Evolutionary conservation across 805 yeast species (phyloP).

Genomic region (Blastobotrys robertii): DNA sequence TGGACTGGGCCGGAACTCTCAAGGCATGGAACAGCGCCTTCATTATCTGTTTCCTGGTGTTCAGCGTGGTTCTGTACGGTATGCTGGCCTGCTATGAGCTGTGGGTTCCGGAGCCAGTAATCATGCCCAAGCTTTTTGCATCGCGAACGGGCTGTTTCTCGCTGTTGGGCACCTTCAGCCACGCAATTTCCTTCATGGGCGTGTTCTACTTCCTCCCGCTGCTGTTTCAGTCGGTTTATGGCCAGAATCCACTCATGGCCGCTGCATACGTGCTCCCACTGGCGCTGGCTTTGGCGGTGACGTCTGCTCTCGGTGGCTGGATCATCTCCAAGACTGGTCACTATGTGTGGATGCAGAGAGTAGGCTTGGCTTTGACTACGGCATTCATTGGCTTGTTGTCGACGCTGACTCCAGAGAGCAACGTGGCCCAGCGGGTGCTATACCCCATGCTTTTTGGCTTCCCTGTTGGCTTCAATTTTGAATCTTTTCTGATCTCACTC

Average conservation of each 20-base stretch:
- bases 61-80: slow-evolving; percentile 34
- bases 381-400: slow-evolving; percentile 38
- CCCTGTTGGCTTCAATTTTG: slow-evolving; percentile 39
- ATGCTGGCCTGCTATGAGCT: slow-evolving; percentile 42
- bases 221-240: slow-evolving; percentile 39
- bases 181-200: slow-evolving; percentile 41
- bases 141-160: slow-evolving; percentile 20
- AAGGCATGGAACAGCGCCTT: slow-evolving; percentile 45
- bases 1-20: slow-evolving; percentile 45
- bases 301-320: slow-evolving; percentile 37
- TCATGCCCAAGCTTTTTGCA: slow-evolving; percentile 34
- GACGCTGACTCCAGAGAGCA: slow-evolving; percentile 33
- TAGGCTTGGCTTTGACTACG: slow-evolving; percentile 31
- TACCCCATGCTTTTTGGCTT: slow-evolving; percentile 39
- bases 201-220: slow-evolving; percentile 41
- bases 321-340: slow-evolving; percentile 34
- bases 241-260: slow-evolving; percentile 30
- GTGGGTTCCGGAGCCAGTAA: slow-evolving; percentile 31
- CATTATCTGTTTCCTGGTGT: slow-evolving; percentile 34
- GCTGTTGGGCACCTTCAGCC: slow-evolving; percentile 33
- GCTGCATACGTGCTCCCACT: slow-evolving; percentile 36
- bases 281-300: slow-evolving; percentile 35
- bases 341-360: slow-evolving; percentile 34
- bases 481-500: slow-evolving; percentile 38
- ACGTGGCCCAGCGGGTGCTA: slow-evolving; percentile 33